A percentile compares a stretch with the other conserved stretches of the same genome.
Conservation (phyloP, 1,139 yeast species). For the Pichia sp. region DNA sequence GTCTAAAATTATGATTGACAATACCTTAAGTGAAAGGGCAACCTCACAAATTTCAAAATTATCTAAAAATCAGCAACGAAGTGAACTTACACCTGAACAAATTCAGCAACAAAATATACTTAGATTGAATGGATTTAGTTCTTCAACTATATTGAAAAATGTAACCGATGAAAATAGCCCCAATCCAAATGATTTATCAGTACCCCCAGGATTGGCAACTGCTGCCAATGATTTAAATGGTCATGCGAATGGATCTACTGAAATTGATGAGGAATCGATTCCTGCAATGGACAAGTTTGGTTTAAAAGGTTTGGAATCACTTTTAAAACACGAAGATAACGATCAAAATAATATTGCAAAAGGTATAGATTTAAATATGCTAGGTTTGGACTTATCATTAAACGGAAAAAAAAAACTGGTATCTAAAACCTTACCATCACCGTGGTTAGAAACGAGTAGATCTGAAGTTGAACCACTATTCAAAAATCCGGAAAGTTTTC, state of each 20-base stretch:
- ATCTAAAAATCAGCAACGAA: constrained; percentile 4
- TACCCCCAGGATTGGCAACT: not conserved
- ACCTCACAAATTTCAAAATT: constrained; percentile 5
- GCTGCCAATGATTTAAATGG: not conserved
- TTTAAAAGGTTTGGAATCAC: constrained; percentile 60
- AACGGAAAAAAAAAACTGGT: constrained; percentile 39
- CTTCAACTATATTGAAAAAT: constrained; percentile 9
- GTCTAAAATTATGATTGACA: not conserved
- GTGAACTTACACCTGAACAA: constrained; percentile 15
- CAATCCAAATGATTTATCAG: not conserved
- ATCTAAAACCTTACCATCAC: constrained; percentile 73
- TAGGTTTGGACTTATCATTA: constrained; percentile 58
- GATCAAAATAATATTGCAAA: constrained; percentile 68
- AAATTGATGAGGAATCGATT: constrained; percentile 5
- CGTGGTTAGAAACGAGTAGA: constrained; percentile 90
- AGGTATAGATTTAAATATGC: constrained; percentile 74
- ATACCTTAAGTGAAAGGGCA: constrained; percentile 1
- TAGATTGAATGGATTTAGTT: constrained; percentile 13
- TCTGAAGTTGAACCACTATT: constrained; percentile 87
- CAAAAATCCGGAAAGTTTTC: constrained; percentile 52
- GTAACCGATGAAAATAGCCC: not conserved
- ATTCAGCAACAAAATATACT: constrained; percentile 18
- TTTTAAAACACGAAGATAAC: constrained; percentile 60
- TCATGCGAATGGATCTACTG: not conserved
- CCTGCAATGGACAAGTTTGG: constrained; percentile 56